phyloP scores from a whole-genome alignment of 225 moss, liverwort and hornwort species.

The Pleurozium schreberi region DNA sequence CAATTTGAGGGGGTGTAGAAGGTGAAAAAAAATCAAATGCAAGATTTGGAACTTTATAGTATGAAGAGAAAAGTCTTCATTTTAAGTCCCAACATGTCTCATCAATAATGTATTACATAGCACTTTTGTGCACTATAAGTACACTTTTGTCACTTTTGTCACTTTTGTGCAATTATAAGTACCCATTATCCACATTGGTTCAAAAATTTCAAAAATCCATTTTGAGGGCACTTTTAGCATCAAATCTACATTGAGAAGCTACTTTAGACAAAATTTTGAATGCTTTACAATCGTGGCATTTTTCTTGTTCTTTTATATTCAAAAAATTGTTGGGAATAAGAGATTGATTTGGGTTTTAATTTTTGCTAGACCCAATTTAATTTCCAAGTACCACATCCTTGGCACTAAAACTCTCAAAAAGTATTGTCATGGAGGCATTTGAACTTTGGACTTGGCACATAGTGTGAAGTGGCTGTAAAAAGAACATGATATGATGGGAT shows the following conservation, averaged over 20 bases:
- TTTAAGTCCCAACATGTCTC: not conserved
- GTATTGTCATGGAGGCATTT: not conserved
- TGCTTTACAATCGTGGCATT: not conserved
- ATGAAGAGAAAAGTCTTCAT: not conserved
- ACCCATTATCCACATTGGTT: not conserved
- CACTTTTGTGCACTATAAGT: not conserved
- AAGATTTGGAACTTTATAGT: not conserved
- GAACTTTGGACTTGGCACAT: accelerated
- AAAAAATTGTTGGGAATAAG: not conserved
- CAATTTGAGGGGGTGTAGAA: not conserved
- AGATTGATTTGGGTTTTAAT: not conserved
- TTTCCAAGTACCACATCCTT: not conserved
- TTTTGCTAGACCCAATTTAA: not conserved
- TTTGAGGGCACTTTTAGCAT: not conserved
- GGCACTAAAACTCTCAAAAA: not conserved
- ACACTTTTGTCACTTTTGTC: no score
- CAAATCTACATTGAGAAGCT: not conserved
- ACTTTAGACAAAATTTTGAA: no score
- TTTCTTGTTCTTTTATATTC: not conserved
- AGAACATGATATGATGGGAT: not conserved
- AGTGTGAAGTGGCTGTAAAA: not conserved
- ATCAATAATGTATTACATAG: not conserved
- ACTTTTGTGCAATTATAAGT: no score
- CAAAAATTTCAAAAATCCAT: not conserved
- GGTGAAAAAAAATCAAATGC: not conserved